Evolutionary conservation across 495 filamentous ascomycete species (phyloP), one percentile per base, ranked within the genome.

Genomic region (Lophium mytilinum): DNA sequence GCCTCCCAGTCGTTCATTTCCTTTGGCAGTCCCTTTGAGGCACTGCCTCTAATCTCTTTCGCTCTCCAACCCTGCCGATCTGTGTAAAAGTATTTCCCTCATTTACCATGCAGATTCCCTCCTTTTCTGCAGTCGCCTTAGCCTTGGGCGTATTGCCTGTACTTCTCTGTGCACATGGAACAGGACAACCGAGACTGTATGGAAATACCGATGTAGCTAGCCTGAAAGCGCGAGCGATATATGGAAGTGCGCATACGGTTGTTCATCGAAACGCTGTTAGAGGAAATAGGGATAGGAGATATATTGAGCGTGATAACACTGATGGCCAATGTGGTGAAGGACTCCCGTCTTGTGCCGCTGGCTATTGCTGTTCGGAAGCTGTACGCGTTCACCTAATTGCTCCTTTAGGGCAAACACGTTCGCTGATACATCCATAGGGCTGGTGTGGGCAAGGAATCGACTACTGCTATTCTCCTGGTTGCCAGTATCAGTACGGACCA

Each of bases 401-500:
- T 24, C 30, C 30, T 24, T 21, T 1, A 24, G 0, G 9, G 1
- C 6, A 11, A 51, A 24, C 14, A 37, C 0, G 21, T 14, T 21
- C 55, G 35, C 51, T 61, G 43, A 57, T 12, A 21, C 7, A 21
- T 24, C 6, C 15, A 18, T 53, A 56, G 56, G 55, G 55, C 4
- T 57, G 55, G 58, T 66, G 63, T 33, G 63, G 63, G 7, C 58
- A 56, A 9, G 48, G 33, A 7, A 21, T 19, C 17, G 59, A 58
- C 19, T 66, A 61, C 42, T 61, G 52, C 49, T 61, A 50, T 53
- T 60, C 60, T 42, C 53, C 56, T 18, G 60, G 52, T 33, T 60
- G 60, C 45, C 33, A 63, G 14, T 60, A 59, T 57, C 11, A 37
- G 15, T 66, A 63, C 37, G 63, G 60, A 14, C 63, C 64, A 33